Percentiles rank a stretch among this genome's conserved stretches.
Evolutionary conservation across 2,329 filamentous ascomycete species (phyloP).

Genomic region (Botrytis fabae): DNA sequence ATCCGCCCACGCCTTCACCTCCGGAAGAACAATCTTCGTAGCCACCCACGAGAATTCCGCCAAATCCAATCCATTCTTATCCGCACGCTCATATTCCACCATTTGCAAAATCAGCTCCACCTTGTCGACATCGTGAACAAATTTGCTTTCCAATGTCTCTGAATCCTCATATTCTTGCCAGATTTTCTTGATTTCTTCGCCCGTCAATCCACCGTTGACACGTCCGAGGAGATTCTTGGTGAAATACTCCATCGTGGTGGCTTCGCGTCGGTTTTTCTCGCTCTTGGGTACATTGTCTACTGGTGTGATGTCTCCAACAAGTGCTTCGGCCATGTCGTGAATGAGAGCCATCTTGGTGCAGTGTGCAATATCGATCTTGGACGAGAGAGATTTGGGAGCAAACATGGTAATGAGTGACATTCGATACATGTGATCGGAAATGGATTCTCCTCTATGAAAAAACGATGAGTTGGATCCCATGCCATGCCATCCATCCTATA

Average conservation of each 20-base stretch:
- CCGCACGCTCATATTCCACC: conserved; percentile 86
- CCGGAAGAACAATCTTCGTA: conserved; percentile 68
- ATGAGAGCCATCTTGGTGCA: conserved; percentile 96
- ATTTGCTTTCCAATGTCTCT: conserved; percentile 78
- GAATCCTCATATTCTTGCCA: conserved; percentile 97
- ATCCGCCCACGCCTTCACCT: conserved; percentile 77
- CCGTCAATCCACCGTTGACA: conserved; percentile 70
- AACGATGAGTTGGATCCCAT: neutral
- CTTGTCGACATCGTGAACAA: conserved; percentile 97
- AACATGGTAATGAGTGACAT: conserved; percentile 97
- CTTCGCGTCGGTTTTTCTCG: conserved; percentile 87
- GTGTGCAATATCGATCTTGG: conserved; percentile 71
- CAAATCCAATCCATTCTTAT: conserved; percentile 63
- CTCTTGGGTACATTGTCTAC: conserved; percentile 80
- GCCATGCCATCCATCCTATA: neutral
- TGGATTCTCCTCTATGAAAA: conserved; percentile 71
- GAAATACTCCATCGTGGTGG: conserved; percentile 89
- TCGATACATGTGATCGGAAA: conserved; percentile 98
- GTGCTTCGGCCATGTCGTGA: conserved; percentile 94
- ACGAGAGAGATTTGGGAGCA: conserved; percentile 71
- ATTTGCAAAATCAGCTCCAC: conserved; percentile 93
- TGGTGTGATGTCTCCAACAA: conserved; percentile 96
- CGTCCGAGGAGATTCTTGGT: conserved; percentile 67
- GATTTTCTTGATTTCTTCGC: conserved; percentile 69
- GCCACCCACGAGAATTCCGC: conserved; percentile 85